Conservation (phyloP, 805 yeast genomes). For the Hanseniaspora occidentalis region DNA sequence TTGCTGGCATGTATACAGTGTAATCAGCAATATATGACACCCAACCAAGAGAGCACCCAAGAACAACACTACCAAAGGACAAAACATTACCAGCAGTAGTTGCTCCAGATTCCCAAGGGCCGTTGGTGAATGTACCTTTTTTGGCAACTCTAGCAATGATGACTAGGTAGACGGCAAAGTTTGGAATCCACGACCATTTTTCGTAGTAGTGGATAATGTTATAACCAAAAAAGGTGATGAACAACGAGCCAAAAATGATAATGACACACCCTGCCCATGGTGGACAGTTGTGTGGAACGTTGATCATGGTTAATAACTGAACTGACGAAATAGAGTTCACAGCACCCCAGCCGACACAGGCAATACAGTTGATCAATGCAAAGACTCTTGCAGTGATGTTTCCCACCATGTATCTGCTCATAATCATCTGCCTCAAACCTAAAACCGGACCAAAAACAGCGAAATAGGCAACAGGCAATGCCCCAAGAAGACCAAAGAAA, state of each 20-base stretch:
- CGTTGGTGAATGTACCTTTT: slow-evolving; percentile 50
- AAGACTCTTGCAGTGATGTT: slow-evolving; percentile 62
- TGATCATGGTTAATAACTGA: slow-evolving; percentile 66
- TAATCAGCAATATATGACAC: slow-evolving; percentile 89
- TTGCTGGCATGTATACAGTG: slow-evolving; percentile 70
- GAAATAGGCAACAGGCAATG: slow-evolving; percentile 66
- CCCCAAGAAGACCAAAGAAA: slow-evolving; percentile 65
- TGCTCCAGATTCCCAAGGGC: slow-evolving; percentile 38
- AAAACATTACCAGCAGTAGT: slow-evolving; percentile 67
- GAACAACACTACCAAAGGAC: slow-evolving; percentile 71
- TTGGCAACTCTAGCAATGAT: slow-evolving; percentile 65
- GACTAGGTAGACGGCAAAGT: slow-evolving; percentile 54
- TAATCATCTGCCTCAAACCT: slow-evolving; percentile 79
- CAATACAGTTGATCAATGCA: slow-evolving; percentile 62
- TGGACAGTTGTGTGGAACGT: slow-evolving; percentile 44
- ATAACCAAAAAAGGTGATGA: slow-evolving; percentile 77
- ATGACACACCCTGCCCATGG: slow-evolving; percentile 85
- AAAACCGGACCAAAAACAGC: slow-evolving; percentile 73
- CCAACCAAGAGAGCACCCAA: slow-evolving; percentile 92
- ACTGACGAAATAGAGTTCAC: slow-evolving; percentile 85
- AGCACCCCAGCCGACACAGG: slow-evolving; percentile 93
- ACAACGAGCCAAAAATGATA: slow-evolving; percentile 52
- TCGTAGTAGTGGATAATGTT: slow-evolving; percentile 69
- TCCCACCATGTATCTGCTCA: slow-evolving; percentile 70
- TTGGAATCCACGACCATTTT: slow-evolving; percentile 82